Conservation (phyloP, 2,329 filamentous ascomycete species). For the Coniochaeta sp. region DNA sequence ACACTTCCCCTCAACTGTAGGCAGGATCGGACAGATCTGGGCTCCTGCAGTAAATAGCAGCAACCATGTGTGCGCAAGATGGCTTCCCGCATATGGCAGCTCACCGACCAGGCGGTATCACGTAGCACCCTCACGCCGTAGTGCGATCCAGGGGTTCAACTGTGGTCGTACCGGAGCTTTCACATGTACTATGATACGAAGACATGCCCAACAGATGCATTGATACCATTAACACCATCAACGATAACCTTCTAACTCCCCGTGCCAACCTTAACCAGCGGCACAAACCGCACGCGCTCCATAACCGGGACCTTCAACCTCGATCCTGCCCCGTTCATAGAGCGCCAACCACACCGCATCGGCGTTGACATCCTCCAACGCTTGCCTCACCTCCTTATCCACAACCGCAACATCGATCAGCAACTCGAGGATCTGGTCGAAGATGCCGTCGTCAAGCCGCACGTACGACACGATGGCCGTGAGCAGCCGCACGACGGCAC, state of each 20-base stretch:
- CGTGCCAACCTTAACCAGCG: too few species aligned
- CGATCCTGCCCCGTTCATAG: slow-evolving; percentile 36
- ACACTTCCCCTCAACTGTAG: neutral
- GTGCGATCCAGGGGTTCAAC: neutral
- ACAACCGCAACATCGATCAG: slow-evolving; percentile 43
- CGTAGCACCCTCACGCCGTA: neutral
- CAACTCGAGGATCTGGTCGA: slow-evolving; percentile 64
- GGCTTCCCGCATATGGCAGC: neutral
- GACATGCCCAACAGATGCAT: too few species aligned
- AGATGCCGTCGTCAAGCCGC: slow-evolving; percentile 57
- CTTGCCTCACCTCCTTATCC: slow-evolving; percentile 41
- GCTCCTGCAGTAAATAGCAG: neutral
- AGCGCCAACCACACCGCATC: slow-evolving; percentile 72
- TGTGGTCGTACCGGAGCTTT: too few species aligned
- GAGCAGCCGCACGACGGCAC: slow-evolving; percentile 52
- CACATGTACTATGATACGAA: too few species aligned
- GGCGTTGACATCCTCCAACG: slow-evolving; percentile 57
- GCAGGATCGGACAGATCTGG: neutral
- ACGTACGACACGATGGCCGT: slow-evolving; percentile 56
- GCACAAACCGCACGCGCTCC: slow-evolving; percentile 33
- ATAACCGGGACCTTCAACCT: slow-evolving; percentile 30
- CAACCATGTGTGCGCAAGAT: neutral
- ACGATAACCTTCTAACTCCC: too few species aligned
- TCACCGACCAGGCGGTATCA: neutral
- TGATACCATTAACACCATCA: too few species aligned